Base-by-base conservation (phyloP, 495 filamentous ascomycete genomes). In the Geoglossum glabrum region DNA sequence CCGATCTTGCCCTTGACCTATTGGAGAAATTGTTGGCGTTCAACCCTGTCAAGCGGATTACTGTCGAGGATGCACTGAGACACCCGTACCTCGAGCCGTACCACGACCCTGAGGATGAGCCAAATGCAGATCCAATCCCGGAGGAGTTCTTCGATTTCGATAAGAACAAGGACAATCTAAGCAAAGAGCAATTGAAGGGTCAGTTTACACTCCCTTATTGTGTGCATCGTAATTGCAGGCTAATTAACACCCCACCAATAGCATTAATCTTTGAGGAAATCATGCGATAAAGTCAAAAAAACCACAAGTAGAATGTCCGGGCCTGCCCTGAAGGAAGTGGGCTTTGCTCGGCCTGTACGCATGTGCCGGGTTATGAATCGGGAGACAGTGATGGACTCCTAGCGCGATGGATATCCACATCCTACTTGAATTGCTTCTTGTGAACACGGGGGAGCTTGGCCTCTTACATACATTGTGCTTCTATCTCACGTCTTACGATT, bases 121-220 rank as follows among this genome's bases (percentile, higher is more conserved):
- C 93, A 43, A 95, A 87, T 17, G 93, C 93, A 11, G 82, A 86
- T 13, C 88, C 93, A 17, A 99, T 99, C 63, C 93, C 93, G 0
- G 89, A 96, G 65, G 89, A 93, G 65, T 99, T 99, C 78, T 99
- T 99, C 70, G 92, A 97, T 70, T 99, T 99, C 68, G 93, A 99
- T 73, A 95, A 95, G 78, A 92, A 95, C 74, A 99, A 99, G 82
- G 93, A 99, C 69, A 88, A 83, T 60, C 74, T 99, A 61, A 95
- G 85, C 76, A 99, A 99, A 75, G 93, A 99, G 71, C 86, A 99
- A 72, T 70, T 99, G 71, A 96, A 95, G 76, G 65, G 84, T 86
- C 67, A 70, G 80, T 73, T 9, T 47, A n/a, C 2, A n/a, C 23
- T 54, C 21, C n/a, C 23, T 54, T 17, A 28, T 6, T 23, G 50